Base-by-base conservation (phyloP, 1,284 basidiomycete genomes). In the Tilletia caries region DNA sequence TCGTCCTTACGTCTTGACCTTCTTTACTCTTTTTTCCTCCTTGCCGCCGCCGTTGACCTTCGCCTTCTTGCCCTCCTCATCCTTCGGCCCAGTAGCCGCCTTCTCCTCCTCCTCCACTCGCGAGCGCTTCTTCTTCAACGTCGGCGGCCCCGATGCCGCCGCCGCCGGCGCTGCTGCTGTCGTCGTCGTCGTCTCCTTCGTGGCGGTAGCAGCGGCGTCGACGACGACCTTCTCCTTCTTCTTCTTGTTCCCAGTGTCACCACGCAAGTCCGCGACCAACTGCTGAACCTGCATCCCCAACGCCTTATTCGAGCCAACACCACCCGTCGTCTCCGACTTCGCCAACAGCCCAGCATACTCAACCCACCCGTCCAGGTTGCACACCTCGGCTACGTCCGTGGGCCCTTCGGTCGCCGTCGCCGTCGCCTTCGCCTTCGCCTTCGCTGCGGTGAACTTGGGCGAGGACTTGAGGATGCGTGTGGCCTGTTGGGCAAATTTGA, bases 251-350 rank as follows among this genome's bases (percentile, higher is more conserved):
- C 33, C 33, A 29, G 1, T 37, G 32, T 27, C 2, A 8, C 20
- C 48, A 25, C 48, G 48, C 10, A 50, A 18, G 8, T 8, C 13
- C 3, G 29, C 32, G n/a, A 62, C 29, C 0, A 62, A n/a, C 32
- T 62, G 58, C 58, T 62, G 58, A 1, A 62, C 58, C 32, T 62
- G 58, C 32, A 29, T 62, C 58, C 32, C 15, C 32, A 62, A 37
- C 18, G 29, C 58, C 32, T 62, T 29, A 20, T 62, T 13, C 13
- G 27, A 32, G 15, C 58, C n/a, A n/a, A n/a, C n/a, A n/a, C n/a
- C n/a, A n/a, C n/a, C 58, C 58, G 34, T 6, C 33, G 20, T 33
- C 29, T 32, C 33, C 32, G 58, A 62, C 12, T 29, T 15, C 33
- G 18, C 58, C 20, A 50, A 20, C 20, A 13, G 20, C 2, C 48